phyloP scores from a whole-genome alignment of 345 rosid genomes.

The Erucastrum elatum region DNA sequence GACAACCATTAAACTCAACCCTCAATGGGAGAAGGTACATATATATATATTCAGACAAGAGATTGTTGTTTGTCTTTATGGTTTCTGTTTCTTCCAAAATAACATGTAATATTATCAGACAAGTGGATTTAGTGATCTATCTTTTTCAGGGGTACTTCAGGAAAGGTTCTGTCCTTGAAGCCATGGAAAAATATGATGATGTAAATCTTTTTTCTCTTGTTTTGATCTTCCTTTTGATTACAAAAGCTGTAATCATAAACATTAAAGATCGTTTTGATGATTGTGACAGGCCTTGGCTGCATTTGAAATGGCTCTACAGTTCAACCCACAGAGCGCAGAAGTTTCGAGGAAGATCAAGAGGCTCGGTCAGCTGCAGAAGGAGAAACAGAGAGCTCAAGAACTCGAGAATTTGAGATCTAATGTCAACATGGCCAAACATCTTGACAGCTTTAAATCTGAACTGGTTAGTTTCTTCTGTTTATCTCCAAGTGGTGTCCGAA shows the following conservation, averaged over 20 bases:
- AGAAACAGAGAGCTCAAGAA: constrained; percentile 81
- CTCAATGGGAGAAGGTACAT: constrained; percentile 89
- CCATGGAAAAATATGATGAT: constrained; percentile 89
- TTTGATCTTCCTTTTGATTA: neutral
- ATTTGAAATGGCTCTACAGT: constrained; percentile 69
- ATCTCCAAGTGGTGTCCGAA: neutral
- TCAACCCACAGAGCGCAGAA: constrained; percentile 82
- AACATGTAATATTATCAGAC: neutral
- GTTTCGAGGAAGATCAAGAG: constrained; percentile 84
- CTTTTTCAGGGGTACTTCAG: constrained; percentile 81
- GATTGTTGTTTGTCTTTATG: neutral
- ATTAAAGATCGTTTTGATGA: constrained; percentile 12
- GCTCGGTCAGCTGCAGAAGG: constrained; percentile 64
- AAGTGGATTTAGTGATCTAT: constrained; percentile 5
- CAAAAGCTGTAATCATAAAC: neutral
- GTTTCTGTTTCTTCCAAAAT: neutral
- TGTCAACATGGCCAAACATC: constrained; percentile 71
- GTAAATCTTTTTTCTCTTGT: constrained; percentile 42
- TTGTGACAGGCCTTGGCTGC: constrained; percentile 68
- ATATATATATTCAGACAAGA: neutral
- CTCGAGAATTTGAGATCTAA: constrained; percentile 78
- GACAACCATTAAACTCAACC: constrained; percentile 74
- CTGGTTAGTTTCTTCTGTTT: constrained; percentile 47
- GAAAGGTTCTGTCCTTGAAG: constrained; percentile 93
- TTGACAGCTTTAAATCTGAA: constrained; percentile 64